Base-by-base conservation (phyloP, 2,329 filamentous ascomycete species). In the Xylaria arbuscula region DNA sequence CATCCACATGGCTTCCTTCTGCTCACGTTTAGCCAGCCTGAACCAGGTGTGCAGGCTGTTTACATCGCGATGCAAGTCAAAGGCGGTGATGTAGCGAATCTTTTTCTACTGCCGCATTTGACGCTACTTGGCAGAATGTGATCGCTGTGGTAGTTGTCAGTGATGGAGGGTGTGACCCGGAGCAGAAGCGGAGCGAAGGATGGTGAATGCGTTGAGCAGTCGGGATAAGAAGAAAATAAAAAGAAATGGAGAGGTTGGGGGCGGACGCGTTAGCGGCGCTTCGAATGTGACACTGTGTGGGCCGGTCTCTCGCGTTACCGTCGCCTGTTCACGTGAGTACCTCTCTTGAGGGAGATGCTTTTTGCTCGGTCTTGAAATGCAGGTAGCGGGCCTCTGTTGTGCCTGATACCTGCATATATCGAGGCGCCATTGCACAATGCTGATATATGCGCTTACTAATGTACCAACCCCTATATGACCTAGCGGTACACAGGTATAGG, bases 251-350 rank as follows among this genome's bases (percentile, higher is more conserved):
- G 67, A 70, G 71, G 59, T 70, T 67, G 71, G 73, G 62, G 66
- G 28, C 73, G 75, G 54, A 65, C 66, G 69, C 70, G 66, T 59
- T 59, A 66, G 38, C 2, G 22, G 48, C 55, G 61, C 38, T 17
- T 15, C 2, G 24, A 45, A 55, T 51, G 28, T 48, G 45, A 63
- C 73, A 73, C 72, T 75, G 72, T 74, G 73, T 70, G 59, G 67
- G 56, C 51, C 32, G 45, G 64, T 66, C 55, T 32, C 66, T 75
- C 75, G 74, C 75, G 75, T 72, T 55, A 64, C 17, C 56, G 61
- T 72, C 75, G 74, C 75, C 72, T 62, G 69, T 47, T 76, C 75
- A 77, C 75, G 75, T 77, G 75, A 77, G 69, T 70, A 70, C 62
- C 57, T 69, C 69, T 71, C 69, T 64, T 48, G 47, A 36, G 36